These are phyloP conservation scores for Pythium dissimile DNA, from an alignment of 352 stramenopile genomes.

Conservation along the genomic window DNA sequence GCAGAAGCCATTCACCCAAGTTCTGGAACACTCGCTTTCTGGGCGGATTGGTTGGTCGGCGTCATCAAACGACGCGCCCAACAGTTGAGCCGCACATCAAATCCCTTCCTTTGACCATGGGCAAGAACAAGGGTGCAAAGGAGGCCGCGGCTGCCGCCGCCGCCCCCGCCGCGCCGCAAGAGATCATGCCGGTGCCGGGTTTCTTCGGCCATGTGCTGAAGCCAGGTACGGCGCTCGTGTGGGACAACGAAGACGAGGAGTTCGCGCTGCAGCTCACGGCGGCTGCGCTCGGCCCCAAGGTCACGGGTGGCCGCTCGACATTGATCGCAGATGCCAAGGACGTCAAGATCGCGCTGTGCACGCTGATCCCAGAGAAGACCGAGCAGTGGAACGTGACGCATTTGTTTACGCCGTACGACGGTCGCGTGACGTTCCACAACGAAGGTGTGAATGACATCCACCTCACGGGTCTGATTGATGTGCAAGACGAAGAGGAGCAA, in stretches of 20 bases:
- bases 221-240: slow-evolving; percentile 62
- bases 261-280: slow-evolving; percentile 77
- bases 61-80: slow-evolving; percentile 19
- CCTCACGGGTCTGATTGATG: slow-evolving; percentile 77
- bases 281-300: slow-evolving; percentile 58
- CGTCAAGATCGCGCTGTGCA: slow-evolving; percentile 70
- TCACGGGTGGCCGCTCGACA: slow-evolving; percentile 58
- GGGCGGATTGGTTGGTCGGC: slow-evolving; percentile 20
- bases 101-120: slow-evolving; percentile 13
- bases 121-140: slow-evolving; percentile 23
- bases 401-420: slow-evolving; percentile 75
- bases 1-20: too few species aligned
- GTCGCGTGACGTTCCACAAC: slow-evolving; percentile 61
- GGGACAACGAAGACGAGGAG: slow-evolving; percentile 70
- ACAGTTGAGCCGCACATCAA: background rate
- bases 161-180: slow-evolving; percentile 1
- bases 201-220: slow-evolving; percentile 78
- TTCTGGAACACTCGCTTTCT: slow-evolving; percentile 7
- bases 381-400: slow-evolving; percentile 80
- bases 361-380: slow-evolving; percentile 49
- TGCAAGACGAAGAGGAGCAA: slow-evolving; percentile 68
- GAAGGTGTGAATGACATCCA: slow-evolving; percentile 78
- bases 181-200: slow-evolving; percentile 57
- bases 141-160: background rate
- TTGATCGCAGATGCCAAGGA: slow-evolving; percentile 69